Conservation (phyloP, 2,329 filamentous ascomycete genomes). For the Chaetomiaceae sp. region DNA sequence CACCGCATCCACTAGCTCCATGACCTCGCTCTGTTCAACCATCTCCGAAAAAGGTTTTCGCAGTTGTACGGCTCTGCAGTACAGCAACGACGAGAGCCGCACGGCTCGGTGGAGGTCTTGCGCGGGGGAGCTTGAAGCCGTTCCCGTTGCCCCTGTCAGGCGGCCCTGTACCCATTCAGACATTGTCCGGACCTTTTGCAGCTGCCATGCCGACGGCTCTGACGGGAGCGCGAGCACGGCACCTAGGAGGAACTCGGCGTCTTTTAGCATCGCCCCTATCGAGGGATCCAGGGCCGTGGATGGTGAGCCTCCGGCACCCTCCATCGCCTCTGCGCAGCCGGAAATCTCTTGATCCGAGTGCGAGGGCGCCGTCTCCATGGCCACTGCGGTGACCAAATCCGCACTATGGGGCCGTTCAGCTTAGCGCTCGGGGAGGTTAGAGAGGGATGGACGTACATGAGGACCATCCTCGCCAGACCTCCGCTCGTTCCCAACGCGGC, state of each 20-base stretch:
- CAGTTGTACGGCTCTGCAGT: constrained; percentile 13
- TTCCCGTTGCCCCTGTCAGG: neutral
- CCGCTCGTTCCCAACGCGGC: neutral
- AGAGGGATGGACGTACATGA: constrained; percentile 11
- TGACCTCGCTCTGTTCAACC: neutral
- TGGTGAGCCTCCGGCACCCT: neutral
- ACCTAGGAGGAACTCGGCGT: constrained; percentile 16
- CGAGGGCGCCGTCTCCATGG: constrained; percentile 3
- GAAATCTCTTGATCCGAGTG: neutral
- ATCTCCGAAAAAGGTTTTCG: neutral
- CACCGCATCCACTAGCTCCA: constrained; percentile 1
- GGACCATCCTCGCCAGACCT: constrained; percentile 8
- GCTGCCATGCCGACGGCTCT: constrained; percentile 4
- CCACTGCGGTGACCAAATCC: constrained; percentile 6
- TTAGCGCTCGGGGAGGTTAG: neutral
- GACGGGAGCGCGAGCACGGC: constrained; percentile 9
- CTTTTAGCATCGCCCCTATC: constrained; percentile 14
- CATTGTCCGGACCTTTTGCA: constrained; percentile 15
- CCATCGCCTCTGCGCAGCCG: neutral
- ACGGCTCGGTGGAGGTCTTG: constrained; percentile 9
- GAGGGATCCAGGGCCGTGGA: neutral
- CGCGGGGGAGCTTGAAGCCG: too few relatives aligned
- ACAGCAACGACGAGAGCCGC: constrained; percentile 8
- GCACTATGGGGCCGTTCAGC: neutral
- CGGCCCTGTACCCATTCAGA: constrained; percentile 16